A percentile compares a stretch with the other conserved stretches of the same genome.
Conservation (phyloP, 2,329 filamentous ascomycete genomes). For the Xylaria sp. region DNA sequence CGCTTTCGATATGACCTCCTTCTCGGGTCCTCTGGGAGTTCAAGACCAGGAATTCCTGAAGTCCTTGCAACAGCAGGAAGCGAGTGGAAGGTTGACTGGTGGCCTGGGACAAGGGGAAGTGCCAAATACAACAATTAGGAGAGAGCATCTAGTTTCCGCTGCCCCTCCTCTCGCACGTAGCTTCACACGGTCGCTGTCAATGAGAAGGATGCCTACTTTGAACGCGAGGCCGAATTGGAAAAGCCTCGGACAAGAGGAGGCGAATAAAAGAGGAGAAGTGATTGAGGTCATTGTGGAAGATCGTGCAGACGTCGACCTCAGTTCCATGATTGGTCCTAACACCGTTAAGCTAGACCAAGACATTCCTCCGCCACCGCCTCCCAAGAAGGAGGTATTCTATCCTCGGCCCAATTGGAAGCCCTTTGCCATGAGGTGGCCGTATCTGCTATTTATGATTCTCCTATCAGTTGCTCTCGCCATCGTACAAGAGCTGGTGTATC, state of each 20-base stretch:
- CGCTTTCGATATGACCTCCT: slow-evolving; percentile 59
- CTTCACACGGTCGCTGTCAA: slow-evolving; percentile 56
- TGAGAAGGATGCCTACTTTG: slow-evolving; percentile 44
- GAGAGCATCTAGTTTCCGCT: slow-evolving; percentile 60
- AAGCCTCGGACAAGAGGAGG: slow-evolving; percentile 65
- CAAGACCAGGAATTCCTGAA: slow-evolving; percentile 59
- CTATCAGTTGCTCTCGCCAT: slow-evolving; percentile 64
- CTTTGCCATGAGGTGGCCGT: slow-evolving; percentile 71
- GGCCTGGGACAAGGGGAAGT: slow-evolving; percentile 66
- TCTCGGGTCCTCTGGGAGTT: slow-evolving; percentile 56
- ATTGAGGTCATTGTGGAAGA: slow-evolving; percentile 67
- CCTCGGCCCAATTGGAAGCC: slow-evolving; percentile 75
- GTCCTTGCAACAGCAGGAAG: slow-evolving; percentile 62
- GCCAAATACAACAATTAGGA: slow-evolving; percentile 59
- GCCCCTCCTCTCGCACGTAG: slow-evolving; percentile 50
- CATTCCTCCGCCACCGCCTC: slow-evolving; percentile 53
- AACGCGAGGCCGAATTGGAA: slow-evolving; percentile 55
- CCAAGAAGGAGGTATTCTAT: slow-evolving; percentile 64
- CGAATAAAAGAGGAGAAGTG: slow-evolving; percentile 68
- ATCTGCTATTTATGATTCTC: slow-evolving; percentile 63
- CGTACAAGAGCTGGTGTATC: slow-evolving; percentile 66
- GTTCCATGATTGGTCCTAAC: slow-evolving; percentile 59
- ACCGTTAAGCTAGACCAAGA: slow-evolving; percentile 48
- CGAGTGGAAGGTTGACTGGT: slow-evolving; percentile 65
- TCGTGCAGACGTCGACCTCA: slow-evolving; percentile 60